Evolutionary conservation across 495 filamentous ascomycete species (phyloP), one percentile per base, ranked within the genome.

Genomic region (Chaetomium fimeti): DNA sequence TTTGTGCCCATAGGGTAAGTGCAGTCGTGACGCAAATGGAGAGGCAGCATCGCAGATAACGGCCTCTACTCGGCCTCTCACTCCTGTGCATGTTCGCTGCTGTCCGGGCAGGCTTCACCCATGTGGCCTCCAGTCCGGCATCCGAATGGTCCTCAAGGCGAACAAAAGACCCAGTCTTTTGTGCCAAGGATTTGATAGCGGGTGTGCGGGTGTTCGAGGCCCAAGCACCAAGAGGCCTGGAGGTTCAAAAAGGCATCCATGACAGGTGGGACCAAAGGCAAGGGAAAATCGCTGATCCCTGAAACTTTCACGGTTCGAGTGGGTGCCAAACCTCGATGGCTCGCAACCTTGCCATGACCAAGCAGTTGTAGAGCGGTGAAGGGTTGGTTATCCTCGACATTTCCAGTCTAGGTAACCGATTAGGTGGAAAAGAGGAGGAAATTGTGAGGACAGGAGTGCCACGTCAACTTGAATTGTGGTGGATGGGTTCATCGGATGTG

Each of bases 261-360:
- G 58, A 32, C 42, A 51, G 29, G 64, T 66, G 64, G 64, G 59
- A 53, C 42, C 22, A 43, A 59, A 66, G 64, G 64, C 64, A 25
- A 66, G 36, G 53, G 62, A 66, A 66, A 62, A 43, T 62, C 47
- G 20, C 2, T 25, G 20, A 65, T 65, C 62, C 62, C 62, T 65
- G 62, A 55, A 53, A 32, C 64, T 54, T 65, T 65, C 36, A 60
- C 29, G 25, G 57, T 18, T n/a, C 38, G 6, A 47, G 57, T 57
- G 57, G 49, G n/a, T 60, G 63, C 63, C 51, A 55, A 57, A 25
- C 40, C 58, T 56, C 47, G 58, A 66, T 66, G 64, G 49, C 25
- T 29, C 20, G 12, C 32, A 49, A 60, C 57, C 47, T 51, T 38
- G 58, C 52, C 20, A n/a, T 49, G 52, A 42, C 36, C 43, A 48